These are phyloP conservation scores for Irpex sp. DNA, from an alignment of 1,284 basidiomycete genomes.

Conservation along the genomic window DNA sequence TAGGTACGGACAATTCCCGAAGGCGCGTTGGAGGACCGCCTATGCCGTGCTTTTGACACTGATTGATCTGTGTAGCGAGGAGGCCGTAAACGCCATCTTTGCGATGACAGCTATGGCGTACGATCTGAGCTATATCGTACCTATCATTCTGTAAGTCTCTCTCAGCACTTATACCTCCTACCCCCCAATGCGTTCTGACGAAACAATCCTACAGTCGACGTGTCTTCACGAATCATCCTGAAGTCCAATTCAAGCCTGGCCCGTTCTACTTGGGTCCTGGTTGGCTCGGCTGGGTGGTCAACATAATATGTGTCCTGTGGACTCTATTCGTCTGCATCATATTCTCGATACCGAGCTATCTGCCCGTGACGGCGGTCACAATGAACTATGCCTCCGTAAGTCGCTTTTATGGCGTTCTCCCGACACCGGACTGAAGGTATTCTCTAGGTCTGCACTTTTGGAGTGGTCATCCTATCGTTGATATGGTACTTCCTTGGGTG, in stretches of 20 bases:
- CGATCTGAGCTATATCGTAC: conserved; percentile 71
- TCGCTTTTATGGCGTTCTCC: too few relatives aligned
- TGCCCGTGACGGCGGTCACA: conserved; percentile 61
- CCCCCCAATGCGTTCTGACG: neutral
- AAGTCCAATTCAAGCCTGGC: conserved; percentile 82
- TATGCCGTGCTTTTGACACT: too few relatives aligned
- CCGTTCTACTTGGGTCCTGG: conserved; percentile 87
- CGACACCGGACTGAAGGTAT: neutral
- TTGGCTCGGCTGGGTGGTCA: conserved; percentile 57
- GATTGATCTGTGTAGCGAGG: too few relatives aligned
- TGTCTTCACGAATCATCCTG: conserved; percentile 74
- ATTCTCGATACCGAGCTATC: conserved; percentile 65
- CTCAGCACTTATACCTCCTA: neutral
- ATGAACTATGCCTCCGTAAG: conserved; percentile 73
- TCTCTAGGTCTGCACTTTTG: neutral
- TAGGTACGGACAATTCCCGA: too few relatives aligned
- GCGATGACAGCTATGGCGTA: conserved; percentile 37
- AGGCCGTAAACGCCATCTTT: too few relatives aligned
- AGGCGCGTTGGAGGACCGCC: too few relatives aligned
- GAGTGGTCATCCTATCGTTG: neutral
- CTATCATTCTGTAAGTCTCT: conserved; percentile 49
- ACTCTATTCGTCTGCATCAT: conserved; percentile 65
- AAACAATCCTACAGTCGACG: conserved; percentile 40
- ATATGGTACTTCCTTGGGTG: neutral
- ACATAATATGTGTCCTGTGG: conserved; percentile 68